These are phyloP conservation scores for Reutealis trisperma DNA, from an alignment of 345 rosid genomes.

Conservation along the genomic window DNA sequence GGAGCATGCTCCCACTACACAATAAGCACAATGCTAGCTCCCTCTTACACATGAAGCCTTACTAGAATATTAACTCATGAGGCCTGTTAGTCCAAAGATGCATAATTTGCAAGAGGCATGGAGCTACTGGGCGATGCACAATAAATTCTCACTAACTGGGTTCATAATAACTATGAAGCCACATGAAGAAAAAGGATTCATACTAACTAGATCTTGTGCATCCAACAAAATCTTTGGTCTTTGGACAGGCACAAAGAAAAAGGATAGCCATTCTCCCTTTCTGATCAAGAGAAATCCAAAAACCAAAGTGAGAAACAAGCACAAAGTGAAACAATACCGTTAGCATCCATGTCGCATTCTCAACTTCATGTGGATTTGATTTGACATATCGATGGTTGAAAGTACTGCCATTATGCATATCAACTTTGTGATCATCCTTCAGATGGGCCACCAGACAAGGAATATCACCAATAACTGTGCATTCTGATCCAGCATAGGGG, in stretches of 20 bases:
- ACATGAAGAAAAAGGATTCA: no score
- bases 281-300: not conserved
- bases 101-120: not conserved
- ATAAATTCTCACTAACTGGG: no score
- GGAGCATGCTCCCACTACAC: not conserved
- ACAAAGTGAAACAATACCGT: constrained; percentile 44
- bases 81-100: not conserved
- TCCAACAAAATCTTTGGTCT: not conserved
- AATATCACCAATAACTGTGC: constrained; percentile 73
- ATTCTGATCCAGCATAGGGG: constrained; percentile 82
- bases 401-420: constrained; percentile 85
- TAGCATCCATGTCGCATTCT: constrained; percentile 86
- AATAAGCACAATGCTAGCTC: not conserved
- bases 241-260: no score
- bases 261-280: not conserved
- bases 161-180: no score
- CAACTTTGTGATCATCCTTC: constrained; percentile 82
- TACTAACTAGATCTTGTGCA: not conserved
- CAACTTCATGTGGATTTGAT: constrained; percentile 79
- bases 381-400: constrained; percentile 85
- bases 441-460: constrained; percentile 71
- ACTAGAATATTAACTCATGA: not conserved
- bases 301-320: not conserved
- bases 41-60: not conserved
- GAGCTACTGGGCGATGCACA: not conserved